These are phyloP conservation scores for Hypoxylon subgilvum DNA, from an alignment of 495 filamentous ascomycete genomes.

Conservation along the genomic window DNA sequence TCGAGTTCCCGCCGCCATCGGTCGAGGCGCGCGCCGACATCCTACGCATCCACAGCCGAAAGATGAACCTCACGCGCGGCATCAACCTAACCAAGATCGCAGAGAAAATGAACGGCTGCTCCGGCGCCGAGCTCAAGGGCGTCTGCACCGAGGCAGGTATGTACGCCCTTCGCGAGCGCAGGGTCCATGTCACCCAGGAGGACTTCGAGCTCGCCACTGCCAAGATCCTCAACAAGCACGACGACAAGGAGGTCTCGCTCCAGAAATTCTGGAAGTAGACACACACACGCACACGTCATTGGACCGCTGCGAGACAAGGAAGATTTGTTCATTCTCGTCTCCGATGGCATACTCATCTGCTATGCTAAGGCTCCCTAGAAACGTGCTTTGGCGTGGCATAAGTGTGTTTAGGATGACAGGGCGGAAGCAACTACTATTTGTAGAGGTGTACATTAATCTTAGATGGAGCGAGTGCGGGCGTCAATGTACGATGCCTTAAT, in stretches of 20 bases:
- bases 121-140: slow-evolving; percentile 94
- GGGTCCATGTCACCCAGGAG: slow-evolving; percentile 98
- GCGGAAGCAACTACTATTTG: slow-evolving; percentile 8
- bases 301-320: background rate
- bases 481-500: too few relatives aligned
- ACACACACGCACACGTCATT: slow-evolving; percentile 52
- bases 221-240: slow-evolving; percentile 99
- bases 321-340: background rate
- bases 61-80: slow-evolving; percentile 97
- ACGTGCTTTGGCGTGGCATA: too few relatives aligned
- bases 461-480: too few relatives aligned
- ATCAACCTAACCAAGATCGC: slow-evolving; percentile 99
- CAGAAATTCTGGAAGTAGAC: slow-evolving; percentile 91
- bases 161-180: slow-evolving; percentile 92
- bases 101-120: slow-evolving; percentile 99
- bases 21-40: slow-evolving; percentile 98
- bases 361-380: too few relatives aligned
- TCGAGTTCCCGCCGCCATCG: slow-evolving; percentile 97
- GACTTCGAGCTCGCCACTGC: slow-evolving; percentile 98
- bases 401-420: background rate
- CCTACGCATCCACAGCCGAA: slow-evolving; percentile 91
- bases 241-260: slow-evolving; percentile 90
- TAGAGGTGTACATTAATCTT: slow-evolving; percentile 39
- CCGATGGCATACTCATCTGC: too few relatives aligned
- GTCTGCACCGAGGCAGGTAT: slow-evolving; percentile 97